phyloP scores from a whole-genome alignment of 192 early-diverging fungal genomes.

The Podila epigama region DNA sequence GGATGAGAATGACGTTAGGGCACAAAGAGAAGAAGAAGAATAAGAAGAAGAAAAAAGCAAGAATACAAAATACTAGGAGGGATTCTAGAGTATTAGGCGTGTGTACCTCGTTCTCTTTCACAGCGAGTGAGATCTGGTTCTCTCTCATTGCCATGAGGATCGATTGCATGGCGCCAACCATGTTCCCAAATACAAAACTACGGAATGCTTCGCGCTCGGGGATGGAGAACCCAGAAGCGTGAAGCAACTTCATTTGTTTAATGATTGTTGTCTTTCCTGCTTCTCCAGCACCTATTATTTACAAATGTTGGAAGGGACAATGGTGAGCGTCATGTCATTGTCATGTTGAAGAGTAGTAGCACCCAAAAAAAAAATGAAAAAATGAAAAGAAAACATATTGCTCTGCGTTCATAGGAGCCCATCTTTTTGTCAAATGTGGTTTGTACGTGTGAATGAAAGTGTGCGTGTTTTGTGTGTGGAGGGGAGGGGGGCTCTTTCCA shows the following conservation, averaged over 20 bases:
- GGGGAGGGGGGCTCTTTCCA: no score
- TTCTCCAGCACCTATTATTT: constrained; percentile 58
- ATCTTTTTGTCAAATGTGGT: no score
- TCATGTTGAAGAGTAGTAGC: no score
- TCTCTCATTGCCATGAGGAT: constrained; percentile 56
- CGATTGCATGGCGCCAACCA: constrained; percentile 57
- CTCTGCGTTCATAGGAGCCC: no score
- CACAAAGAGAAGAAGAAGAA: background rate
- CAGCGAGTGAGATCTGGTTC: background rate
- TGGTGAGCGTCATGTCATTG: no score
- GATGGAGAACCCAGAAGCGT: constrained; percentile 56
- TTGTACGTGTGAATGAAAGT: no score
- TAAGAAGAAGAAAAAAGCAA: background rate
- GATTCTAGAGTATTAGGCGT: background rate
- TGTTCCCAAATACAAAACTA: constrained; percentile 53
- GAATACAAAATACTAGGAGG: background rate
- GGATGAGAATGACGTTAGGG: background rate
- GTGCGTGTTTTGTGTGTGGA: no score
- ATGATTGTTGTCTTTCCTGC: constrained; percentile 66
- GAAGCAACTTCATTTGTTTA: constrained; percentile 68
- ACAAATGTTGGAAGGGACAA: background rate
- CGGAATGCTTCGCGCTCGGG: constrained; percentile 55
- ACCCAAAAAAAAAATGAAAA: no score
- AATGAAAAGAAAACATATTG: no score
- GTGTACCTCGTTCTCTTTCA: constrained; percentile 22